Evolutionary conservation across 768 basidiomycete species (phyloP).

Genomic region (Pleurotus giganteus): DNA sequence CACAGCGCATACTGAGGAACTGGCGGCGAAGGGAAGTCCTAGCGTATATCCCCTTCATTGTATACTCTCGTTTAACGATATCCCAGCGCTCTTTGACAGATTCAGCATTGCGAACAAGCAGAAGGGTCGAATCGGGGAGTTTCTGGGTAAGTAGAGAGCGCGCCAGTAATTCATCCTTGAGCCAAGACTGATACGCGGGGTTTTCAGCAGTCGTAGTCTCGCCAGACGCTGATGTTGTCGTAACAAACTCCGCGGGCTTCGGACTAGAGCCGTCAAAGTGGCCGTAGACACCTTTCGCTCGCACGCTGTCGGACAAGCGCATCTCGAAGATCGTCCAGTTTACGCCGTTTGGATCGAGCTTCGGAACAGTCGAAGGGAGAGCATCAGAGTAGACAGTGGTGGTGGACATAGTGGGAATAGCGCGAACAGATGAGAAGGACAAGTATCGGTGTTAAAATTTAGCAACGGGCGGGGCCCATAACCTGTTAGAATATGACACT

Average conservation of each 20-base stretch:
- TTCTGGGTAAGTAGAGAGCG: conserved; percentile 27
- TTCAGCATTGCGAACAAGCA: conserved; percentile 18
- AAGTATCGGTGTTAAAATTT: background rate
- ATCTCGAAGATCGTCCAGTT: conserved; percentile 30
- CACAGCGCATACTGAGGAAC: conserved; percentile 28
- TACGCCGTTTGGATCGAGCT: conserved; percentile 25
- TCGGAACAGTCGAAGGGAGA: conserved; percentile 24
- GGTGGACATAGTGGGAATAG: conserved; percentile 13
- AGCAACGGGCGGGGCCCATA: conserved; percentile 18
- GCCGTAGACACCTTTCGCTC: conserved; percentile 25
- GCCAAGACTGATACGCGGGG: conserved; percentile 20
- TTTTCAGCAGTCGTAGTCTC: conserved; percentile 8
- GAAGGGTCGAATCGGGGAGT: conserved; percentile 28
- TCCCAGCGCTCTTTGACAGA: conserved; percentile 30
- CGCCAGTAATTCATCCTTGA: conserved; percentile 32
- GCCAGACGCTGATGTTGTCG: background rate
- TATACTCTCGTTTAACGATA: conserved; percentile 27
- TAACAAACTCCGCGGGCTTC: no score
- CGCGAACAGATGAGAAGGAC: background rate
- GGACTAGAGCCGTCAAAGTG: conserved; percentile 25
- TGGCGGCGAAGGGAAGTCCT: conserved; percentile 22
- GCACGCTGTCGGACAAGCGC: conserved; percentile 24
- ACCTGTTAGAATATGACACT: no score
- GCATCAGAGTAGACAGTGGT: conserved; percentile 19
- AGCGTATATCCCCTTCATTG: conserved; percentile 28